Evolutionary conservation across 2,329 filamentous ascomycete genomes (phyloP), one percentile per base, ranked within the genome.

Genomic region (Rutstroemia sp.): DNA sequence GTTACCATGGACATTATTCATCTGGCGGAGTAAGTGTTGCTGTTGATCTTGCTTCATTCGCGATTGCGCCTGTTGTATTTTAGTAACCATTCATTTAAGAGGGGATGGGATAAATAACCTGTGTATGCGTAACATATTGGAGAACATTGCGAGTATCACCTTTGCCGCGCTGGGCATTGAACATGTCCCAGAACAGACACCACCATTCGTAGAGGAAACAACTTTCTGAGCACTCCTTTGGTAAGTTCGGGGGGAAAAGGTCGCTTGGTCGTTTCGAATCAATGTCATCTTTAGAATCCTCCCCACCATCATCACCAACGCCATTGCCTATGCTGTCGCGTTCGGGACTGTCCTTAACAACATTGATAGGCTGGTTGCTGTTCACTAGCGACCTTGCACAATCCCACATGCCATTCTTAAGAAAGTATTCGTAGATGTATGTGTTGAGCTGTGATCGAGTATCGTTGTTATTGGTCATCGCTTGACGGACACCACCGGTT

Each of bases 131-230:
- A 57, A 95, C 82, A 71, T 95, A 96, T 75, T 88, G 84, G 61
- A 80, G 80, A 48, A 89, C 85, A 58, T 81, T 80, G 25, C 78
- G 84, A 56, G 79, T 79, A 54, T 81, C 82, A 47, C 67, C 69
- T 70, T 84, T 86, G 66, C 79, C 82, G 67, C 89, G 87, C 69
- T 92, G 88, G 56, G 90, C 89, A 68, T 84, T 84, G 73, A 88
- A 95, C 65, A 97, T 90, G 67, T 99, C 94, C 91, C 91, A 97
- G 72, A 99, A 99, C 52, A 96, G 81, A 68, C 86, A 89, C 76
- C 95, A 99, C 94, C 94, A 99, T 68, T 97, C 94, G 64, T 90
- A 87, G n/a, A 99, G 78, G 68, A 99, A 97, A 25, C 89, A 89
- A 60, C 82, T 88, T 66, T 87, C 87, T 54, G 80, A 80, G 59